Percentiles rank a stretch among this genome's conserved stretches.
phyloP scores from a whole-genome alignment of 2,329 filamentous ascomycete genomes.

The Drechslerella dactyloides region DNA sequence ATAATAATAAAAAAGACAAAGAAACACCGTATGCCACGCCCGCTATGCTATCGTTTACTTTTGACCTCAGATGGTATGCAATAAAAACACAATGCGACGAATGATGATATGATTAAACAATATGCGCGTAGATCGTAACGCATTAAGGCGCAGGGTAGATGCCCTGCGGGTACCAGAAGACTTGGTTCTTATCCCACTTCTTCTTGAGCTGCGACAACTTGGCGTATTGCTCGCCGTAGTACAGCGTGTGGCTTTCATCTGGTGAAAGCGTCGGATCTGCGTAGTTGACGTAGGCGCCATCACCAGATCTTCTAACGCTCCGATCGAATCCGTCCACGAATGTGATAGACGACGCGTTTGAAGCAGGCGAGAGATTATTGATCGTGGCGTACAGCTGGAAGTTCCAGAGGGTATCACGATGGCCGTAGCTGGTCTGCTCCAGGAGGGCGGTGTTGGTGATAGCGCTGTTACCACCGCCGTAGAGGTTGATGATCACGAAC shows the following conservation, averaged over 20 bases:
- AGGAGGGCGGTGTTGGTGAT: constrained; percentile 34
- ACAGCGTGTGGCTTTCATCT: constrained; percentile 23
- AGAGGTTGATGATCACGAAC: constrained; percentile 54
- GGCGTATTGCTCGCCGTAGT: constrained; percentile 34
- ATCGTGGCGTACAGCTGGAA: constrained; percentile 52
- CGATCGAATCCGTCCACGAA: constrained; percentile 38
- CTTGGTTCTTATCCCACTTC: constrained; percentile 43
- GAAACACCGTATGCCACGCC: constrained; percentile 5
- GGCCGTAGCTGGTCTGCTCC: constrained; percentile 50
- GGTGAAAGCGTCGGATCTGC: constrained; percentile 36
- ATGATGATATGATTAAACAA: neutral
- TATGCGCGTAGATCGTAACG: neutral
- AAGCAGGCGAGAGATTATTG: neutral
- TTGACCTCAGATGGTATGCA: no score
- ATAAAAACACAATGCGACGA: neutral
- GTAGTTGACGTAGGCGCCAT: constrained; percentile 48
- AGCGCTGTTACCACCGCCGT: constrained; percentile 51
- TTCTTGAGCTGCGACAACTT: constrained; percentile 35
- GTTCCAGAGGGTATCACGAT: constrained; percentile 52
- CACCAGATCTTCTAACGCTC: constrained; percentile 28
- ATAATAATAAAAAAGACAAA: neutral
- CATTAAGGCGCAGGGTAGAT: constrained; percentile 37
- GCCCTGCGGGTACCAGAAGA: constrained; percentile 50
- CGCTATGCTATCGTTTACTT: constrained; percentile 12
- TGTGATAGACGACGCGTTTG: constrained; percentile 4